Evolutionary conservation across 345 rosid species (phyloP).

Genomic region (Aquilaria yunnanensis): DNA sequence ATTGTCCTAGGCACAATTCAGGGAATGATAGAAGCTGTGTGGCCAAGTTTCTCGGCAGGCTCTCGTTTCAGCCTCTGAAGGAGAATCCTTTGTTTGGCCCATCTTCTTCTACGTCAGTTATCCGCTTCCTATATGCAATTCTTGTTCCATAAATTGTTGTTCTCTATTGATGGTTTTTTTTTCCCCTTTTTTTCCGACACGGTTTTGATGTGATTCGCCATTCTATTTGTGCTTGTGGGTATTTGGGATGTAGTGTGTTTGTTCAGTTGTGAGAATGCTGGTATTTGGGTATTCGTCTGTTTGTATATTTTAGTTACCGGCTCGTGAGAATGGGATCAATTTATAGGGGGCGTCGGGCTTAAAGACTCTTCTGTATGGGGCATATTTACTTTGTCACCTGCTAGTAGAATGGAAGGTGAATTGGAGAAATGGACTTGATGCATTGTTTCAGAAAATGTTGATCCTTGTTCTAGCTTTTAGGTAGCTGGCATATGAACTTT

Average conservation of each 20-base stretch:
- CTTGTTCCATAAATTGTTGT: not conserved
- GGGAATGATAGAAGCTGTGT: constrained; percentile 47
- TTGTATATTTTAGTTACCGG: no score
- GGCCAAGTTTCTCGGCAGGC: constrained; percentile 66
- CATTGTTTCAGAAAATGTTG: no score
- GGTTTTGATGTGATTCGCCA: not conserved
- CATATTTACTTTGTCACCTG: no score
- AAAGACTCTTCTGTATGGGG: no score
- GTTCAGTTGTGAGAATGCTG: not conserved
- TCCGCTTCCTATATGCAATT: not conserved
- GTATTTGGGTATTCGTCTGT: no score
- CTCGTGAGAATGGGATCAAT: no score
- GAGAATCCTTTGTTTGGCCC: constrained; percentile 97
- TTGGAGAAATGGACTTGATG: no score
- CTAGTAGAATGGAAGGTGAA: no score
- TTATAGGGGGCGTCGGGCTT: no score
- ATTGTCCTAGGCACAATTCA: constrained; percentile 61
- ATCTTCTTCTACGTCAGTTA: constrained; percentile 73
- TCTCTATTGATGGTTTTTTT: not conserved
- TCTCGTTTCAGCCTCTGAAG: constrained; percentile 78
- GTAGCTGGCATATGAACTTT: no score
- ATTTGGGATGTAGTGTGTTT: not conserved
- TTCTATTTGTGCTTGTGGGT: not conserved
- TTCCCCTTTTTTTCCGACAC: not conserved
- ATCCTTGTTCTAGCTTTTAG: no score